Conservation (phyloP, 208 protist species). For the Porcisia deanei region DNA sequence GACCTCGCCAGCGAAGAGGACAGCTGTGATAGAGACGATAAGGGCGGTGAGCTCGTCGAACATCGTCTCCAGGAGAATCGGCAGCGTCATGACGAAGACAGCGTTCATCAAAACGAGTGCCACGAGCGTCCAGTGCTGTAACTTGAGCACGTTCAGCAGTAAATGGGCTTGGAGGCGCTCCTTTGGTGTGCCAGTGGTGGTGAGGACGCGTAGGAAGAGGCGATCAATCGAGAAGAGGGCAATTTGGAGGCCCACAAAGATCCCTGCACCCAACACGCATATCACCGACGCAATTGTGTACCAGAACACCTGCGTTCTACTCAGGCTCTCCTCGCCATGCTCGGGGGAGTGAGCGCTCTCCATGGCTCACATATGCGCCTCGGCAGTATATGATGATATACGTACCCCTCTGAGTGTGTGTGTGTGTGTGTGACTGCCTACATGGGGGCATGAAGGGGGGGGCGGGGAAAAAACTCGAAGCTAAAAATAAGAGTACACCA, state of each 20-base stretch:
- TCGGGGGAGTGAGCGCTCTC: not conserved
- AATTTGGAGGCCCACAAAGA: constrained; percentile 65
- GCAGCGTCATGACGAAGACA: constrained; percentile 74
- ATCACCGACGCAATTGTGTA: constrained; percentile 38
- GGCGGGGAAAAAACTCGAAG: not conserved
- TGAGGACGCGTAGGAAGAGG: constrained; percentile 58
- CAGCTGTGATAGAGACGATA: constrained; percentile 79
- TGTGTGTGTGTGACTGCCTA: not conserved
- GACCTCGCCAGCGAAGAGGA: constrained; percentile 92
- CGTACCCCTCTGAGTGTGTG: not conserved
- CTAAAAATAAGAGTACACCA: not conserved
- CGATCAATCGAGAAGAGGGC: constrained; percentile 76
- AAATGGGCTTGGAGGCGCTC: constrained; percentile 37
- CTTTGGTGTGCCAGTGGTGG: constrained; percentile 46
- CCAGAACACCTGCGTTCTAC: constrained; percentile 22
- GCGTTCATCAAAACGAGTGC: constrained; percentile 85
- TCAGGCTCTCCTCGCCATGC: constrained; percentile 22
- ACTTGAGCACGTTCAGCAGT: constrained; percentile 47
- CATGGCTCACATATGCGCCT: constrained; percentile 7
- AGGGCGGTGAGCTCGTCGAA: constrained; percentile 71
- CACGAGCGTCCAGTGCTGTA: constrained; percentile 81
- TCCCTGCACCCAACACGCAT: constrained; percentile 43
- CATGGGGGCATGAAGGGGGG: not conserved
- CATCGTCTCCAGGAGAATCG: constrained; percentile 75
- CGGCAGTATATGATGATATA: not conserved